Base-by-base conservation (phyloP, 805 yeast species). In the Zygotorulaspora chibaensis region DNA sequence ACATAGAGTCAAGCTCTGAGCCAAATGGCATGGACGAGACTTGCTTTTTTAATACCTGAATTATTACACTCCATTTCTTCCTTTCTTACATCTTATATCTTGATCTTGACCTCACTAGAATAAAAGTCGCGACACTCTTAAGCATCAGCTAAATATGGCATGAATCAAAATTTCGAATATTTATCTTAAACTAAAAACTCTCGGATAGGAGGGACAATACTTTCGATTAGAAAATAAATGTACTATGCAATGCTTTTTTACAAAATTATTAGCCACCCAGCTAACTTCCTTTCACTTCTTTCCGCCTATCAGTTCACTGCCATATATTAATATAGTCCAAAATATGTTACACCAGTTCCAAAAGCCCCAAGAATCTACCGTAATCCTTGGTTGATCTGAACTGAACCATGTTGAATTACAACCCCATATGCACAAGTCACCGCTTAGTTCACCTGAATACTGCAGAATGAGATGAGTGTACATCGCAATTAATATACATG, bases 261-360 rank as follows among this genome's bases (percentile, higher is more conserved):
- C 16, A 5, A n/a, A 5, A 16, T 33, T 8, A 33, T 17, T 33
- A 33, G 36, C 36, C 4, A 33, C 20, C 16, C 16, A 16, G 16
- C 12, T 29, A 12, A 20, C 16, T 16, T 10, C 16, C 36, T 13
- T 16, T 41, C 33, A 49, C 25, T 47, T 51, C 34, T 54, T 59
- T 20, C 62, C 68, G 16, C 67, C 63, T 15, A 81, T 66, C 48
- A 91, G 71, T 67, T 91, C 99, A 38, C 85, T 72, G 26, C 84
- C 81, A 65, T 91, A 91, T 23, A 93, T 71, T n/a, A 80, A 70
- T 46, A 93, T 69, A 9, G 95, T 85, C 43, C 84, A 76, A 54
- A 84, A 81, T 72, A 91, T 86, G 62, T 91, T 91, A 47, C 87
- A 78, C 98, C 98, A 91, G 58, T 90, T 87, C 98, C 99, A 91